phyloP scores from a whole-genome alignment of 106 monocot genomes.

The Acorus calamus region DNA sequence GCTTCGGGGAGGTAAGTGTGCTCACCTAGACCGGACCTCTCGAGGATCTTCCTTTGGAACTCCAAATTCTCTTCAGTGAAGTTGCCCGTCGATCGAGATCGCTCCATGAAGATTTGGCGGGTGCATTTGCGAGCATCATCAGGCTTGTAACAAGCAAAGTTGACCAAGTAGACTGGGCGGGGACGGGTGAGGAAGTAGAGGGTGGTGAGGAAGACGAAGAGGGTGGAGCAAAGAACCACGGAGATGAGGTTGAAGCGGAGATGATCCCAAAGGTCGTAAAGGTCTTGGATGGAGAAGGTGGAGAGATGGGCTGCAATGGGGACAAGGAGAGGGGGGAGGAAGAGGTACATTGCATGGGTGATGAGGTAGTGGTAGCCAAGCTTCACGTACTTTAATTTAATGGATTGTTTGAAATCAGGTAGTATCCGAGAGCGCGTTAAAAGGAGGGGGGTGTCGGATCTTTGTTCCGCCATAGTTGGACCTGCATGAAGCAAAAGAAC shows the following conservation, averaged over 20 bases:
- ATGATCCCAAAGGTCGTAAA: conserved; percentile 13
- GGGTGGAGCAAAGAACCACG: conserved; percentile 10
- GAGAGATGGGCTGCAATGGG: conserved; percentile 16
- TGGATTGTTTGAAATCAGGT: conserved; percentile 14
- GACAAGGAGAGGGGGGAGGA: conserved; percentile 16
- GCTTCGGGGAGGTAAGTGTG: conserved; percentile 24
- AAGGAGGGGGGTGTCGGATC: too few species aligned
- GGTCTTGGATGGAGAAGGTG: conserved; percentile 8
- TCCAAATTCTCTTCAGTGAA: conserved; percentile 15
- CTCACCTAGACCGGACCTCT: conserved; percentile 26
- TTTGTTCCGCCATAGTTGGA: too few species aligned
- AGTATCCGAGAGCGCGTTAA: too few species aligned
- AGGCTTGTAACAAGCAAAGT: conserved; percentile 24
- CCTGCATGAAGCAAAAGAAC: too few species aligned
- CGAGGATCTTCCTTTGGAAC: conserved; percentile 23
- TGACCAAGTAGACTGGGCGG: conserved; percentile 13
- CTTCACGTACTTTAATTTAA: conserved; percentile 28
- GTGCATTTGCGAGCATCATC: conserved; percentile 3
- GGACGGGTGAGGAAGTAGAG: conserved; percentile 17
- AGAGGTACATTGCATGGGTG: conserved; percentile 22
- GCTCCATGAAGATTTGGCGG: conserved; percentile 12
- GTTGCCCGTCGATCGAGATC: not conserved
- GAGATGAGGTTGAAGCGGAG: conserved; percentile 22
- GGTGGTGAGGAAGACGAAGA: conserved; percentile 7
- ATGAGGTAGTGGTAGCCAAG: conserved; percentile 34